Percentiles rank a stretch among this genome's conserved stretches.
phyloP scores from a whole-genome alignment of 441 rosid species.

The Eutrema salsugineum region DNA sequence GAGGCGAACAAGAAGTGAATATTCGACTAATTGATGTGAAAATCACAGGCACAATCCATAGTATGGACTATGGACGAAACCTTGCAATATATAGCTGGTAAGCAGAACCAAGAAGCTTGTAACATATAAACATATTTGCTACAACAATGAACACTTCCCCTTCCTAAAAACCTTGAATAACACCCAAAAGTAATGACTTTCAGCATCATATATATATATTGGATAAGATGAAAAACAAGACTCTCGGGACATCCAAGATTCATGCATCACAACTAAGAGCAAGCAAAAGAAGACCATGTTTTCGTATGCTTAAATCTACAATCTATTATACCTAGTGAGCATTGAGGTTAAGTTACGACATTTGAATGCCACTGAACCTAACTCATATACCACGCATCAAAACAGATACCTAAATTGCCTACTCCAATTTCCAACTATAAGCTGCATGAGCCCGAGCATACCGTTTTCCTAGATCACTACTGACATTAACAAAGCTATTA shows the following conservation, averaged over 20 bases:
- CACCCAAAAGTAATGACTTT: neutral
- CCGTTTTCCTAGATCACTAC: neutral
- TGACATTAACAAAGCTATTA: neutral
- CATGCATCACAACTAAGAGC: neutral
- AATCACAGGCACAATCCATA: neutral
- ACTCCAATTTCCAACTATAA: neutral
- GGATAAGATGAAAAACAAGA: neutral
- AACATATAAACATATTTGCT: neutral
- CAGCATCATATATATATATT: neutral
- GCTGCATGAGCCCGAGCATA: neutral
- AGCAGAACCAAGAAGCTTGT: neutral
- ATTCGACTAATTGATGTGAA: neutral
- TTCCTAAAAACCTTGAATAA: neutral
- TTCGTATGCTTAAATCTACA: neutral
- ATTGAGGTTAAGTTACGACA: neutral
- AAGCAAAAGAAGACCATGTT: neutral
- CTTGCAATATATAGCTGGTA: neutral
- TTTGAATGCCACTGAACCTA: neutral
- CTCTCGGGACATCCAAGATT: neutral
- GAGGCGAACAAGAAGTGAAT: neutral
- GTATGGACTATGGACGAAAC: neutral
- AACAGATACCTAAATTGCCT: neutral
- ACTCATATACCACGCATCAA: neutral
- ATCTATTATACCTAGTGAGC: neutral
- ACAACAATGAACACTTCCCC: neutral